Evolutionary conservation across 352 stramenopile species (phyloP).

Genomic region (Globisporangium viniferum): DNA sequence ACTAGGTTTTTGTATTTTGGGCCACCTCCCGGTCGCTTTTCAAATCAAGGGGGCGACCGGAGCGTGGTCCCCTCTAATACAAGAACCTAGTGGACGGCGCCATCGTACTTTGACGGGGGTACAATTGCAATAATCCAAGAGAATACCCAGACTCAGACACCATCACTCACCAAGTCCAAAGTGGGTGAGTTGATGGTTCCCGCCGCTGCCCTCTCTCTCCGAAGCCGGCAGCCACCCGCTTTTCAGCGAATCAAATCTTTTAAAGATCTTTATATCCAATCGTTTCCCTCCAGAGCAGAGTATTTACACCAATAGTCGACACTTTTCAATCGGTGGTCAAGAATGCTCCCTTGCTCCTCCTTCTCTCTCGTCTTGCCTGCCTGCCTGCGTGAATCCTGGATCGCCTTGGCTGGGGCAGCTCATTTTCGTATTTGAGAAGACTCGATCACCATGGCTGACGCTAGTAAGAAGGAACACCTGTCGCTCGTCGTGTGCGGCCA

Average conservation of each 20-base stretch:
- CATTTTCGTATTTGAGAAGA: slow-evolving; percentile 14
- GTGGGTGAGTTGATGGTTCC: background rate
- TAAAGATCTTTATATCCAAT: background rate
- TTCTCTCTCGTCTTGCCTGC: background rate
- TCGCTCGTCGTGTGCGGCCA: slow-evolving; percentile 96
- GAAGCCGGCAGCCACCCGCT: background rate
- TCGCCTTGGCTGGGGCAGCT: background rate
- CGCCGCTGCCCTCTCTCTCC: background rate
- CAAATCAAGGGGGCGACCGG: too few relatives aligned
- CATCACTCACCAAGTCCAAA: background rate
- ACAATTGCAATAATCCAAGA: too few relatives aligned
- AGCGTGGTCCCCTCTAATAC: too few relatives aligned
- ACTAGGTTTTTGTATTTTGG: too few relatives aligned
- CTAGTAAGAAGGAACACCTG: slow-evolving; percentile 82
- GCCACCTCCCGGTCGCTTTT: too few relatives aligned
- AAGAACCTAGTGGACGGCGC: too few relatives aligned
- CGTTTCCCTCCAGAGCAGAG: background rate
- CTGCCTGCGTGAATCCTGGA: background rate
- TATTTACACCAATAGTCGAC: background rate
- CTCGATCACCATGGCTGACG: slow-evolving; percentile 20
- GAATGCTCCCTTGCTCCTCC: background rate
- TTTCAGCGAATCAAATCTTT: background rate
- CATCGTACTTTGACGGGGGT: too few relatives aligned
- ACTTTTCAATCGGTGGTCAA: background rate
- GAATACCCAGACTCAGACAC: too few relatives aligned